A percentile compares a stretch with the other conserved stretches of the same genome.
Conservation (phyloP, 2,329 filamentous ascomycete genomes). For the Ophiostoma ips region DNA sequence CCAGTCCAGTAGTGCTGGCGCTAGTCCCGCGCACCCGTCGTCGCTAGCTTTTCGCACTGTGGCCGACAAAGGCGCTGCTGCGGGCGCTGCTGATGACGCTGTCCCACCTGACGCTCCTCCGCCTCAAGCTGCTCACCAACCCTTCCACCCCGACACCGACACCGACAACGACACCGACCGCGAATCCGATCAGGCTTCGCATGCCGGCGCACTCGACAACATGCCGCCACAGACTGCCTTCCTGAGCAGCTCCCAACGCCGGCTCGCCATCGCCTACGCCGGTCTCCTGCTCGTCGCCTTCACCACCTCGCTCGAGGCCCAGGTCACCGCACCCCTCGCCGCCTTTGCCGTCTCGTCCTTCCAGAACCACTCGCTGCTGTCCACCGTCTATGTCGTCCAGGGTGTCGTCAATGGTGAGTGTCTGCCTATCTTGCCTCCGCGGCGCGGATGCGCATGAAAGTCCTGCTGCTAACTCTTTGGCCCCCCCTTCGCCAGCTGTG, state of each 20-base stretch:
- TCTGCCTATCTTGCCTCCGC: background rate
- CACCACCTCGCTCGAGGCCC: conserved; percentile 51
- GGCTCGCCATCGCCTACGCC: conserved; percentile 12
- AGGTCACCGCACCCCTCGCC: conserved; percentile 45
- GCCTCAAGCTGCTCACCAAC: background rate
- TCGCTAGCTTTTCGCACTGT: conserved; percentile 4
- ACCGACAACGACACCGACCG: background rate
- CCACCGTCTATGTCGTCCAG: conserved; percentile 50
- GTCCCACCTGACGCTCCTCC: background rate
- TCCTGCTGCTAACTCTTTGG: conserved; percentile 2
- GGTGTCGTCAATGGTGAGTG: conserved; percentile 44
- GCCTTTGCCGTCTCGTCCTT: conserved; percentile 53
- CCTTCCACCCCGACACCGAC: background rate
- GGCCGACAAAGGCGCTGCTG: background rate
- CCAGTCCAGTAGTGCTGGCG: conserved; percentile 2
- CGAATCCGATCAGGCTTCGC: background rate
- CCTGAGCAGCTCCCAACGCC: conserved; percentile 6
- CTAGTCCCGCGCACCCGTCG: conserved; percentile 6
- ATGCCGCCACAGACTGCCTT: conserved; percentile 9
- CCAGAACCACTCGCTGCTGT: conserved; percentile 46
- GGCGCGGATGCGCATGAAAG: background rate
- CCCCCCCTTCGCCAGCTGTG: conserved; percentile 26
- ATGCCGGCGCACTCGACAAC: background rate
- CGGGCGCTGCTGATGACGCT: conserved; percentile 2
- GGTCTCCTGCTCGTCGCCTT: conserved; percentile 46